Conservation (phyloP, 176 grass and related monocot species). For the Avena atlantica region DNA sequence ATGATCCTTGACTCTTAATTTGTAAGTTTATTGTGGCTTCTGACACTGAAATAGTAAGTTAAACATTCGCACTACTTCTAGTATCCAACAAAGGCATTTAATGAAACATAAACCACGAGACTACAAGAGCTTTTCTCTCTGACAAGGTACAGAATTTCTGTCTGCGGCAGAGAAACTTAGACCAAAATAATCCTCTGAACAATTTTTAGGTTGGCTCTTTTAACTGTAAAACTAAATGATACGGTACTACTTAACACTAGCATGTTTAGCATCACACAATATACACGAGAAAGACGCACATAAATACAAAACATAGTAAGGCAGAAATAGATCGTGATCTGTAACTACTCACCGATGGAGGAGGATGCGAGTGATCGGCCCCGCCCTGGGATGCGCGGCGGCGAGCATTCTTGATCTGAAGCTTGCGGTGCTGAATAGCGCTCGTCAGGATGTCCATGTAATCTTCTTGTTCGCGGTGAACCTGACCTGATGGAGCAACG, state of each 20-base stretch:
- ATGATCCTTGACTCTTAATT: too few relatives aligned
- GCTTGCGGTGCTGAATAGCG: background rate
- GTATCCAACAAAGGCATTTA: background rate
- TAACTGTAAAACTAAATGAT: background rate
- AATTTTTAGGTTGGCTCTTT: background rate
- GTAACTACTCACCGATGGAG: constrained; percentile 19
- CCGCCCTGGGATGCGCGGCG: background rate
- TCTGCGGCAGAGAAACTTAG: background rate
- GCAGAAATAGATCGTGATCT: background rate
- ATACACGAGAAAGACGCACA: background rate
- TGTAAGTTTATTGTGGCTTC: too few relatives aligned
- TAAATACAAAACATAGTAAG: background rate
- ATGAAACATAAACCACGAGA: background rate
- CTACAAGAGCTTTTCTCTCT: background rate
- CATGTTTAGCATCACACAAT: background rate
- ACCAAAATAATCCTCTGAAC: background rate
- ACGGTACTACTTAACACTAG: background rate
- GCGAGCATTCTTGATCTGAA: background rate
- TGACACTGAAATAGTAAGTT: too few relatives aligned
- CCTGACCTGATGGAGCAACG: background rate
- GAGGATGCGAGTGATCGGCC: background rate
- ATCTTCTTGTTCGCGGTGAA: background rate
- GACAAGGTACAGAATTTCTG: background rate
- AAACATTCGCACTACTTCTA: background rate
- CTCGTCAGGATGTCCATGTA: constrained; percentile 7